These are phyloP conservation scores for Colletotrichum cuscutae DNA, from an alignment of 2,329 filamentous ascomycete species.

Conservation along the genomic window DNA sequence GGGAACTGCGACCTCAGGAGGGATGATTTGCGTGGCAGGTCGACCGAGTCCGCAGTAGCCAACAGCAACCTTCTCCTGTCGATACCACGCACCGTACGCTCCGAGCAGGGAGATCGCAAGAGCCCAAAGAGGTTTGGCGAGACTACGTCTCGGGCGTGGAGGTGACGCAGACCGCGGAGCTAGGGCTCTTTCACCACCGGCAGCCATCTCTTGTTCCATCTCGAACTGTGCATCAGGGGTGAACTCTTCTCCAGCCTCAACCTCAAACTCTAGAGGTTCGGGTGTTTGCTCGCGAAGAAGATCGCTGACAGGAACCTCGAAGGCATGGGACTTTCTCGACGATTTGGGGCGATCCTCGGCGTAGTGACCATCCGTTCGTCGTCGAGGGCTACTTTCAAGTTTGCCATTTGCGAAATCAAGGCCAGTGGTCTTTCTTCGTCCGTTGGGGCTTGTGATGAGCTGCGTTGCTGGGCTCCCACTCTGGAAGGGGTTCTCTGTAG, in stretches of 20 bases:
- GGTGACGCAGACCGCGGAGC: slow-evolving; percentile 54
- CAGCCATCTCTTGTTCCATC: slow-evolving; percentile 75
- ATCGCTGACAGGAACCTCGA: slow-evolving; percentile 65
- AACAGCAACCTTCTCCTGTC: slow-evolving; percentile 95
- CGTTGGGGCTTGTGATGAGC: slow-evolving; percentile 58
- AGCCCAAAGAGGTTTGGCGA: slow-evolving; percentile 75
- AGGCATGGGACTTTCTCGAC: slow-evolving; percentile 58
- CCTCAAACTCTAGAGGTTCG: slow-evolving; percentile 40
- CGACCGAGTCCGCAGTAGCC: slow-evolving; percentile 92
- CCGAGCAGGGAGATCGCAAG: slow-evolving; percentile 76
- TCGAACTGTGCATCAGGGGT: slow-evolving; percentile 90
- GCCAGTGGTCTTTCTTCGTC: slow-evolving; percentile 60
- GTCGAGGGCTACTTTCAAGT: slow-evolving; percentile 51
- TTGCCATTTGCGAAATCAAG: not conserved
- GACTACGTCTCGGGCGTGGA: slow-evolving; percentile 53
- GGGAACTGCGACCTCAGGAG: slow-evolving; percentile 67
- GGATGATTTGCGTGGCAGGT: slow-evolving; percentile 62
- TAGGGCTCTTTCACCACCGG: slow-evolving; percentile 59
- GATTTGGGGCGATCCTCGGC: slow-evolving; percentile 29
- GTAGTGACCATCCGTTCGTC: slow-evolving; percentile 51
- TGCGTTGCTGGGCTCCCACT: slow-evolving; percentile 77
- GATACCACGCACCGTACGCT: slow-evolving; percentile 83
- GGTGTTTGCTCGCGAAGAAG: slow-evolving; percentile 46
- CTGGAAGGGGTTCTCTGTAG: slow-evolving; percentile 93
- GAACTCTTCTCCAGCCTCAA: slow-evolving; percentile 89